Conservation (phyloP, 441 rosid genomes). For the Bocquillonia castaneifolia region DNA sequence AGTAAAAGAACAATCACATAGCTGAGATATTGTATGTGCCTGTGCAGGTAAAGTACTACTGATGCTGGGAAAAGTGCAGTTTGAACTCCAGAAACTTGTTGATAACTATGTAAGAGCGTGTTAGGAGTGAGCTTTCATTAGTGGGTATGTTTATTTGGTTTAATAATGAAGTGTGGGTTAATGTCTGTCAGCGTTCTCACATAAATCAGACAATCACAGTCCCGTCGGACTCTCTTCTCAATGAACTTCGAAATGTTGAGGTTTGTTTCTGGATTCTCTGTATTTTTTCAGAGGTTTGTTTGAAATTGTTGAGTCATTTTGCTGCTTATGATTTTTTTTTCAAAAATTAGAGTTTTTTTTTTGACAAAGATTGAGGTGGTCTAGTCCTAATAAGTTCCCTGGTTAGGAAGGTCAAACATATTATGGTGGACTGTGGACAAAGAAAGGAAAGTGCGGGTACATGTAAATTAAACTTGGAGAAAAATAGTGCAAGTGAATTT, state of each 20-base stretch:
- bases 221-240: slow-evolving; percentile 92
- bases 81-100: slow-evolving; percentile 81
- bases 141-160: neutral
- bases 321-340: neutral
- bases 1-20: neutral
- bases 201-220: slow-evolving; percentile 67
- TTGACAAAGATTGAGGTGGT: neutral
- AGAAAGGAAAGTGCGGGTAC: neutral
- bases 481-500: neutral
- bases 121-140: slow-evolving; percentile 1
- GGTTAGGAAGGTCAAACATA: neutral
- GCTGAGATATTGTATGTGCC: slow-evolving; percentile 29
- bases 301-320: no score
- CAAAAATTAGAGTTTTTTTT: neutral
- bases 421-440: neutral
- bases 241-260: slow-evolving; percentile 89
- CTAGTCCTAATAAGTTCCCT: neutral
- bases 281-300: neutral
- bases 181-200: slow-evolving; percentile 69
- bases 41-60: slow-evolving; percentile 66
- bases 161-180: slow-evolving; percentile 7
- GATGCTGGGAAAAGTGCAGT: slow-evolving; percentile 81
- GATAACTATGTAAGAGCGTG: slow-evolving; percentile 77
- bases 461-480: neutral
- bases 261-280: slow-evolving; percentile 40